Percentiles rank a stretch among this genome's conserved stretches.
Evolutionary conservation across 768 basidiomycete species (phyloP).

Genomic region (Leccinellum rugosiceps): DNA sequence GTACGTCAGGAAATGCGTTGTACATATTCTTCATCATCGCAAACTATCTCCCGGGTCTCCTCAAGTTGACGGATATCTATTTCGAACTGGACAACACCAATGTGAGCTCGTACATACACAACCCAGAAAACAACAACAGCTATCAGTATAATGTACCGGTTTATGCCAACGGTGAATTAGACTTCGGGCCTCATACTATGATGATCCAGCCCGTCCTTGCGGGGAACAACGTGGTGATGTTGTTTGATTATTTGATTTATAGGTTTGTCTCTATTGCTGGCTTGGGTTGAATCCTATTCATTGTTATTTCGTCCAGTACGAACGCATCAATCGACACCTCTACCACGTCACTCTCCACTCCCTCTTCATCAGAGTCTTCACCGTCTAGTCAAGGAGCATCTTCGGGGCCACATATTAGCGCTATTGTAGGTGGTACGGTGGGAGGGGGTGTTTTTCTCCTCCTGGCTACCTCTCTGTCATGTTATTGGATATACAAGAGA

Average conservation of each 20-base stretch:
- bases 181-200: conserved; percentile 6
- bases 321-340: neutral
- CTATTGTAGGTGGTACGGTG: conserved; percentile 7
- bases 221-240: conserved; percentile 1
- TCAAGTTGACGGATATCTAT: neutral
- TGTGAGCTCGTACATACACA: conserved; percentile 1
- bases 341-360: neutral
- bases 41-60: neutral
- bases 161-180: conserved; percentile 8
- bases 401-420: neutral
- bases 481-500: neutral
- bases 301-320: neutral
- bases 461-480: neutral
- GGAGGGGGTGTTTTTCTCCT: neutral
- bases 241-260: conserved; percentile 20
- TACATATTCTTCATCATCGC: conserved; percentile 20
- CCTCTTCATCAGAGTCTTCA: neutral
- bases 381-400: neutral
- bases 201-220: conserved; percentile 2
- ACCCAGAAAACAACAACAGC: neutral
- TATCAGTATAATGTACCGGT: conserved; percentile 16
- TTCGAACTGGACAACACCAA: conserved; percentile 8
- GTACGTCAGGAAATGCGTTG: conserved; percentile 7
- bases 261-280: conserved; percentile 4
- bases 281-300: neutral